Evolutionary conservation across 306 rosid genomes (phyloP), one percentile per base, ranked within the genome.

Genomic region (cucumber (Cucumis sativus)): DNA sequence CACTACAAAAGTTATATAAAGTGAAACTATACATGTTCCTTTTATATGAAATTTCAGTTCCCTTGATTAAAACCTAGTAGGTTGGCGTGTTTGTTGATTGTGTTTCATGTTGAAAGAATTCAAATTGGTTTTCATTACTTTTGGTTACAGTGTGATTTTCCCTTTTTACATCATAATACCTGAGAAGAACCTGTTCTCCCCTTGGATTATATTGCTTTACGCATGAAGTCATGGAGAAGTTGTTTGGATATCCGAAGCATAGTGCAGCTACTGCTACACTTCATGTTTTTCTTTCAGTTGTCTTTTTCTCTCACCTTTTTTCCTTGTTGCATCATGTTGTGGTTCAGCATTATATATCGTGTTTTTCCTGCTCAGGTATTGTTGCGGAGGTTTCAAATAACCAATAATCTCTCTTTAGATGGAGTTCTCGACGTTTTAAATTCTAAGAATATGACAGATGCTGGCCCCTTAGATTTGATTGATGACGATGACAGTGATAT

Each of bases 371-470:
- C 78, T 7, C 88, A 95, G 99, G 91, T 92, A 54, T 72, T 95
- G 84, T 87, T 95, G 58, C 86, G 89, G 25, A 90, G 92, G 76
- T 88, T 95, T 87, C 92, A 92, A 86, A 89, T 92, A 86, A 92
- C 99, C 77, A 90, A 73, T 79, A 95, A 95, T 85, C 93, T 92
- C 74, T 95, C 99, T 72, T 83, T 90, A 83, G 99, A 95, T 85
- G 99, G 99, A 78, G 97, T 95, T 61, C 96, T 95, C 63, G 97
- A 95, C 77, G 68, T 87, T 82, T 88, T 92, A 79, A 95, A 95
- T 87, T 92, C 99, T 45, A 92, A 89, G 87, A 95, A 90, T 78
- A 95, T 95, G 99, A 92, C 97, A 11, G 96, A 91, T 49, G 92
- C 92, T 76, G 97, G 99, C 33, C 92, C 97, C 20, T 72, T 92